Conservation (phyloP, 257 asterid species). For the Coffea eugenioides region DNA sequence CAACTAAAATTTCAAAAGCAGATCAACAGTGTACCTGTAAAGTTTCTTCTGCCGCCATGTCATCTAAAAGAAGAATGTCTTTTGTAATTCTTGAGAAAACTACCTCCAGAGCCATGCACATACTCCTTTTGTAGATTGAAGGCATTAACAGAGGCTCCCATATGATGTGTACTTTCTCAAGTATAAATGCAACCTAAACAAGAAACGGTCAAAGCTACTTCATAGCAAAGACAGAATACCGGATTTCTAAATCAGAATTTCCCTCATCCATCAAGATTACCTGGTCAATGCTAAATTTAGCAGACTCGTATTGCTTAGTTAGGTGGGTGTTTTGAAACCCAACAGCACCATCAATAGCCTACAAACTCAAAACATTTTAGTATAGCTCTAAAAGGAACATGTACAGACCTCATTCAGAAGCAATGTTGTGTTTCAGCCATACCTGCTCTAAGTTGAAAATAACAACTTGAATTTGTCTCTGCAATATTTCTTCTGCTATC, state of each 20-base stretch:
- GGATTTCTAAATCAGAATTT: conserved; percentile 9
- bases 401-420: background rate
- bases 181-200: conserved; percentile 84
- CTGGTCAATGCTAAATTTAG: conserved; percentile 91
- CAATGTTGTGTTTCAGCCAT: conserved; percentile 6
- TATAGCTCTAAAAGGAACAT: background rate
- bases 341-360: conserved; percentile 93
- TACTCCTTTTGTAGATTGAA: conserved; percentile 68
- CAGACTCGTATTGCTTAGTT: conserved; percentile 74
- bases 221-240: conserved; percentile 11
- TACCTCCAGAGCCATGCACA: conserved; percentile 62
- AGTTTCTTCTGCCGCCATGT: conserved; percentile 98
- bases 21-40: conserved; percentile 55
- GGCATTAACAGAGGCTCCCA: conserved; percentile 87
- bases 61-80: conserved; percentile 85
- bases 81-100: conserved; percentile 70
- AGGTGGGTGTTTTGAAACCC: conserved; percentile 94
- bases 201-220: conserved; percentile 5
- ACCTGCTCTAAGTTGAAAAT: conserved; percentile 77
- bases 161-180: conserved; percentile 93
- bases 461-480: conserved; percentile 73
- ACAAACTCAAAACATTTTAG: conserved; percentile 13
- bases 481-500: conserved; percentile 80
- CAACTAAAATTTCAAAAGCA: background rate
- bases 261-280: conserved; percentile 32